Evolutionary conservation across 83 land plant species (phyloP), one percentile per base, ranked within the genome.

Genomic region (Diphasiastrum complanatum): DNA sequence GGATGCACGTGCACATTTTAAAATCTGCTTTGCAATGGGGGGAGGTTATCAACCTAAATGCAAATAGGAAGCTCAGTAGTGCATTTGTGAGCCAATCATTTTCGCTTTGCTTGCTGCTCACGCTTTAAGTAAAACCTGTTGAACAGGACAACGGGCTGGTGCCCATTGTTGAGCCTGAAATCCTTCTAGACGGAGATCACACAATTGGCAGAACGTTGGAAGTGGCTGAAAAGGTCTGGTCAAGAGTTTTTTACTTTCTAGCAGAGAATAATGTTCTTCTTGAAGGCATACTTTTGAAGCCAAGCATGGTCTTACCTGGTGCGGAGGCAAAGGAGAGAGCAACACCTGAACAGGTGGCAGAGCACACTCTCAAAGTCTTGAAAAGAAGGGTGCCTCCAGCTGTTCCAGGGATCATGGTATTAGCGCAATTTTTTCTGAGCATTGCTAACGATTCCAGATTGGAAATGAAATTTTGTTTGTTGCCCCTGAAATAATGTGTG

Each of bases 251-350:
- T 38, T 67, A 67, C 58, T 67, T 47, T 73, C 43, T 73, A 32
- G 72, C 76, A 19, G 54, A 66, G 73, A 73, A 73, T 73, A 73
- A 73, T 29, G 76, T 73, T 1, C 26, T 73, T 28, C 67, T 59
- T 41, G 76, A 73, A 59, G 76, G 76, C 22, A 73, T 73, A 47
- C 46, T 73, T 16, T 25, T 73, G 55, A 73, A 73, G 72, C 76
- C 76, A 19, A 66, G 72, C 72, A 73, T 73, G 76, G 76, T 73
- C 33, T 67, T 73, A 16, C 76, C 76, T 36, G 76, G 76, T 45
- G 76, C 76, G n/a, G 76, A 67, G 40, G 51, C 58, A 58, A 59
- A 67, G 36, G 65, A 66, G 11, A 73, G 63, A 37, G 64, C 76
- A 6, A 48, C 73, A 5, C 76, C 76, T 41, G 72, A 73, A 48